A percentile compares a stretch with the other conserved stretches of the same genome.
Conservation (phyloP, 2,329 filamentous ascomycete species). For the Colletotrichum sp. region DNA sequence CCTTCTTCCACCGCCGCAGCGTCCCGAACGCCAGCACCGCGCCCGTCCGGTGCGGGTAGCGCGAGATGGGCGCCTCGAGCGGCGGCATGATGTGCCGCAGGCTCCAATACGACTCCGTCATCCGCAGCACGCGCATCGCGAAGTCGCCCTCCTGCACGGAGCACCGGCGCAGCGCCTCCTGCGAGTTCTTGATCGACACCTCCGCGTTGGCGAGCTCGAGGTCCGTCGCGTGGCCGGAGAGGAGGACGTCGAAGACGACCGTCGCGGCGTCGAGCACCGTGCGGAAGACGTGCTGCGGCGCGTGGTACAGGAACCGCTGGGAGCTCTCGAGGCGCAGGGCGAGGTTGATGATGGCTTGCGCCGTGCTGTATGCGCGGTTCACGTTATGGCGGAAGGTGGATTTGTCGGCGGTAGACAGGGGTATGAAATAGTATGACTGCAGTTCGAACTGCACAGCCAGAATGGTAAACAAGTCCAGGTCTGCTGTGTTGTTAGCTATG, state of each 20-base stretch:
- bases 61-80: constrained; percentile 43
- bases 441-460: constrained; percentile 57
- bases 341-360: constrained; percentile 48
- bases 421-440: constrained; percentile 57
- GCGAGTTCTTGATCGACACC: constrained; percentile 14
- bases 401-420: constrained; percentile 40
- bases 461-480: constrained; percentile 53
- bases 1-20: constrained; percentile 49
- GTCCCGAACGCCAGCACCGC: constrained; percentile 57
- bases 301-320: constrained; percentile 45
- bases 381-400: constrained; percentile 48
- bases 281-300: constrained; percentile 55
- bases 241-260: constrained; percentile 38
- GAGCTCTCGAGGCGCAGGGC: constrained; percentile 28
- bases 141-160: constrained; percentile 55
- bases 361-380: constrained; percentile 52
- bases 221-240: constrained; percentile 31
- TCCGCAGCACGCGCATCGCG: constrained; percentile 45
- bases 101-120: constrained; percentile 56
- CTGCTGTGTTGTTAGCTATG: constrained; percentile 29
- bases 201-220: constrained; percentile 19
- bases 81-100: constrained; percentile 40
- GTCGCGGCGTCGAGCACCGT: constrained; percentile 45
- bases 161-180: constrained; percentile 41
- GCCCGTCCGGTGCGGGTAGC: constrained; percentile 50